These are phyloP conservation scores for Onygena corvina DNA, from an alignment of 2,329 filamentous ascomycete genomes.

Conservation along the genomic window DNA sequence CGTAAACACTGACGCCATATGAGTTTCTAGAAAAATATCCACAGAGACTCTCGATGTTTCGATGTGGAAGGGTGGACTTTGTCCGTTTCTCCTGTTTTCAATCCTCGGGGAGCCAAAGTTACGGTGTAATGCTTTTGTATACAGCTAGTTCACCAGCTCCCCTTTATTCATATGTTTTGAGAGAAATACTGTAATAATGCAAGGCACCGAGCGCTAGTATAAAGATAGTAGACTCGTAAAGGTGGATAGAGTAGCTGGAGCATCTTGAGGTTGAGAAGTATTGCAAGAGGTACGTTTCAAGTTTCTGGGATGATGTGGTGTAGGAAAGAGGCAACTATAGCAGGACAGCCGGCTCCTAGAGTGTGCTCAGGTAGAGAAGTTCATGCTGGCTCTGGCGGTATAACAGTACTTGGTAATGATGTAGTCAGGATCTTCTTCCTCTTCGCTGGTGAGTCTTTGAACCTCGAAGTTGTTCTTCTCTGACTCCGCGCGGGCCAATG, in stretches of 20 bases:
- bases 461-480: neutral
- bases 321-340: slow-evolving; percentile 4
- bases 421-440: neutral
- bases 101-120: neutral
- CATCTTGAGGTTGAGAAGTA: slow-evolving; percentile 15
- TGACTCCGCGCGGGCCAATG: neutral
- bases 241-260: slow-evolving; percentile 14
- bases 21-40: neutral
- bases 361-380: neutral
- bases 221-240: slow-evolving; percentile 12
- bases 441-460: neutral
- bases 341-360: slow-evolving; percentile 2
- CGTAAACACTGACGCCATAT: slow-evolving; percentile 90
- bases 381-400: neutral
- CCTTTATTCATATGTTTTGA: slow-evolving; percentile 10
- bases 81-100: slow-evolving; percentile 2
- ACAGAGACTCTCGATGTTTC: no score
- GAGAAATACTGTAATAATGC: slow-evolving; percentile 14
- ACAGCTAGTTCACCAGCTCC: neutral
- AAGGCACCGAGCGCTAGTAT: slow-evolving; percentile 9
- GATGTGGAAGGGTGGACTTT: no score
- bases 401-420: neutral
- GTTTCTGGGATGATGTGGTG: neutral
- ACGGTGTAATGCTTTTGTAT: no score
- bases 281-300: neutral